phyloP scores from a whole-genome alignment of 148 eudicot genomes.

The Fagopyrum esculentum region DNA sequence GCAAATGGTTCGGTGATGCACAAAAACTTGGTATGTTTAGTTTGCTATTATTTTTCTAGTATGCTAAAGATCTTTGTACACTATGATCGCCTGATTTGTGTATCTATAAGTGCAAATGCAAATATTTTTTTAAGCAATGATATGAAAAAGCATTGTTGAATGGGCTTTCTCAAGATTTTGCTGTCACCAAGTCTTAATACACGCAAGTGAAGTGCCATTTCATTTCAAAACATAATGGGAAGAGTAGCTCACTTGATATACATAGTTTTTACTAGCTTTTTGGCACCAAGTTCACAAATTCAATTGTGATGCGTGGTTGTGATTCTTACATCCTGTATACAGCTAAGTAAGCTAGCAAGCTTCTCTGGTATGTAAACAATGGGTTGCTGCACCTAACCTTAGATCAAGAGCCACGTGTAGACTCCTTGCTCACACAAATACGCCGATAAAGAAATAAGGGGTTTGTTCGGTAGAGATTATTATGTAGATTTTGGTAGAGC shows the following conservation, averaged over 20 bases:
- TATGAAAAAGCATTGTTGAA: neutral
- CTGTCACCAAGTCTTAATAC: neutral
- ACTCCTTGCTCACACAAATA: neutral
- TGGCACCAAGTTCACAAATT: neutral
- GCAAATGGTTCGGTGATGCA: conserved; percentile 99
- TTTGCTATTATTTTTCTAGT: neutral
- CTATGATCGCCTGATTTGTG: neutral
- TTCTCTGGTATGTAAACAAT: neutral
- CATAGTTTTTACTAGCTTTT: neutral
- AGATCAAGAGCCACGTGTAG: neutral
- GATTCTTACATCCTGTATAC: neutral
- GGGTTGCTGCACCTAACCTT: neutral
- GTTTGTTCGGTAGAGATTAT: too few relatives aligned
- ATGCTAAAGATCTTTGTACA: neutral
- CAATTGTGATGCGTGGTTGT: neutral
- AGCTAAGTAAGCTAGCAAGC: too few relatives aligned
- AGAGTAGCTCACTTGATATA: too few relatives aligned
- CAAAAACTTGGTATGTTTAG: conserved; percentile 78
- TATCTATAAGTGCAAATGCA: neutral
- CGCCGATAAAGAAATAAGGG: neutral
- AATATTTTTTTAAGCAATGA: neutral
- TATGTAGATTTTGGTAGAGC: too few relatives aligned
- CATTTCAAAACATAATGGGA: neutral
- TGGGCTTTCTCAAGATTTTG: neutral
- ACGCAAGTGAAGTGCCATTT: neutral